Base-by-base conservation (phyloP, 176 grass and related monocot species). In the Themeda triandra region DNA sequence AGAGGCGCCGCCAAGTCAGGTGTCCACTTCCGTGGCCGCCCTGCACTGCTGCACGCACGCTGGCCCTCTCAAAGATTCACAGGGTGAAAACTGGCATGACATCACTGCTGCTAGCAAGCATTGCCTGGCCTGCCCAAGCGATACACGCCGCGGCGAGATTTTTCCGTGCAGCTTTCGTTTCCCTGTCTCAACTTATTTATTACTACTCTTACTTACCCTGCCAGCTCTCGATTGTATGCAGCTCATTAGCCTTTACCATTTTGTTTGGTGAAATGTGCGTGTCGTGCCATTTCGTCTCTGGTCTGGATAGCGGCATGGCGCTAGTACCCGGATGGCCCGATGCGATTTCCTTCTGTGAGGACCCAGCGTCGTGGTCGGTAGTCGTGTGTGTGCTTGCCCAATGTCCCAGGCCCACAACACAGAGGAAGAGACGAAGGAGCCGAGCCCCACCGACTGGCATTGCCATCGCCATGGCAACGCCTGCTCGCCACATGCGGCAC, bases 401-500 rank as follows among this genome's bases (percentile, higher is more conserved):
- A 10, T n/a, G 21, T 1, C 59, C 12, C 39, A 6, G 4, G 37
- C 3, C 40, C 40, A 8, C 40, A 42, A 11, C 41, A 13, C 3
- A 44, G 41, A 13, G 41, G 11, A 13, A 13, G 41, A 44, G 41
- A 44, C 11, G 11, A 44, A 45, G 42, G 42, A 13, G 42, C 42
- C 42, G 42, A 45, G 42, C 12, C 42, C 49, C 49, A 21, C 49
- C 49, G 49, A 53, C 88, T 73, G 63, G 42, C 60, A 66, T 15
- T 44, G 76, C 27, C 60, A 66, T 15, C 30, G 76, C 27, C 44
- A 41, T 35, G n/a, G 11, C 29, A 28, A 6, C 10, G 23, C 58
- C 49, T 6, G 29, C 77, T 17, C 77, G 86, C 66, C 77, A 90
- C 84, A 90, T 82, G 83, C 63, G 17, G 12, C 64, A 71, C 65